A percentile compares a stretch with the other conserved stretches of the same genome.
phyloP scores from a whole-genome alignment of 768 basidiomycete species.

The Leucocoprinus sp. region DNA sequence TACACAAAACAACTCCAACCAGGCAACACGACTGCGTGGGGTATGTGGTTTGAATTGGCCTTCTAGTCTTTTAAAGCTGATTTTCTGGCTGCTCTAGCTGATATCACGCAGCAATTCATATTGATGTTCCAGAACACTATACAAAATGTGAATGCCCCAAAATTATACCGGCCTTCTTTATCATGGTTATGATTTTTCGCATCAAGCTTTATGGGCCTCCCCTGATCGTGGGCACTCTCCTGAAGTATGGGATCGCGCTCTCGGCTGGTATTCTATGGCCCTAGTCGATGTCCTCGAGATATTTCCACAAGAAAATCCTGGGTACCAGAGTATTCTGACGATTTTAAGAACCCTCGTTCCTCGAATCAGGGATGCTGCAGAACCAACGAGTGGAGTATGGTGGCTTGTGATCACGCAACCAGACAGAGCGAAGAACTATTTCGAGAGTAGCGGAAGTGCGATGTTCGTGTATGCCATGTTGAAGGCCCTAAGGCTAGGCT shows the following conservation, averaged over 20 bases:
- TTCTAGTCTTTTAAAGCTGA: neutral
- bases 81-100: constrained; percentile 17
- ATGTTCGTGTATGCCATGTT: constrained; percentile 42
- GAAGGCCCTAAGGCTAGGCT: constrained; percentile 36
- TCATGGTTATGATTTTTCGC: constrained; percentile 42
- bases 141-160: constrained; percentile 28
- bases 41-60: constrained; percentile 21
- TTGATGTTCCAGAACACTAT: constrained; percentile 37
- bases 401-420: constrained; percentile 46
- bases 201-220: constrained; percentile 35
- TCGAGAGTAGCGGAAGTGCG: constrained; percentile 37
- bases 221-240: constrained; percentile 38
- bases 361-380: constrained; percentile 29
- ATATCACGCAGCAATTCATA: constrained; percentile 33
- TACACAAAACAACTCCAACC: constrained; percentile 30
- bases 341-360: constrained; percentile 29
- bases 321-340: constrained; percentile 22
- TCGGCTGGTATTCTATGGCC: constrained; percentile 43
- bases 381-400: constrained; percentile 33
- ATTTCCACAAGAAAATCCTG: constrained; percentile 23
- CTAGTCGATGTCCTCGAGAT: constrained; percentile 38
- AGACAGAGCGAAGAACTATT: constrained; percentile 36
- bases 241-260: constrained; percentile 40
- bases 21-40: constrained; percentile 30
- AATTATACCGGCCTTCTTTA: constrained; percentile 36